Conservation (phyloP, 1,139 yeast species). For the Yamadazyma jaroonii region DNA sequence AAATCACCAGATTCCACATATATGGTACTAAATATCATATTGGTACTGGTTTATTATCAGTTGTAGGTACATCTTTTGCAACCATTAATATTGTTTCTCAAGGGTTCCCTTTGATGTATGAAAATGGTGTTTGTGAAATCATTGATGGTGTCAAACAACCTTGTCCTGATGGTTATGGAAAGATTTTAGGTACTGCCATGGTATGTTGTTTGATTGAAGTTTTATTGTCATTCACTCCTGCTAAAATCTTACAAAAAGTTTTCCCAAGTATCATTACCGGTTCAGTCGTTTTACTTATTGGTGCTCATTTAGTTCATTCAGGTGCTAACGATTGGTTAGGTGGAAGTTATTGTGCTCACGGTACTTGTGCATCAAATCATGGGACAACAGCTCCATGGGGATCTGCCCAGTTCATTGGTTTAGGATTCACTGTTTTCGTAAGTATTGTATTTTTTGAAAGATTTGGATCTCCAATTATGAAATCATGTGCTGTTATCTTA, state of each 20-base stretch:
- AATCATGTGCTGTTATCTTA: constrained; percentile 80
- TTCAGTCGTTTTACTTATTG: constrained; percentile 80
- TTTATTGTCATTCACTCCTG: constrained; percentile 67
- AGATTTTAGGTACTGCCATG: constrained; percentile 69
- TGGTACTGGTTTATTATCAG: constrained; percentile 83
- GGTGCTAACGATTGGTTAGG: constrained; percentile 85
- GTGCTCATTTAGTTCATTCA: constrained; percentile 57
- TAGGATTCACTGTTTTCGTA: constrained; percentile 75
- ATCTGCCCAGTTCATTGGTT: constrained; percentile 75
- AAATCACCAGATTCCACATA: constrained; percentile 74
- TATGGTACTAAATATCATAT: constrained; percentile 65
- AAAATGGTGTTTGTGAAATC: constrained; percentile 61
- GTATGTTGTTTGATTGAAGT: constrained; percentile 76
- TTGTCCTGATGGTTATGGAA: constrained; percentile 87
- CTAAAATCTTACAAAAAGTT: constrained; percentile 58
- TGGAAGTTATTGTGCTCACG: constrained; percentile 64
- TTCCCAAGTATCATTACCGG: constrained; percentile 90
- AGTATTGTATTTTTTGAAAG: constrained; percentile 70
- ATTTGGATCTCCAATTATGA: constrained; percentile 90
- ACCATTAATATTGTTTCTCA: constrained; percentile 74
- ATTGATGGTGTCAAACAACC: constrained; percentile 60
- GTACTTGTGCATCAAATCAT: constrained; percentile 22
- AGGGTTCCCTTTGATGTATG: constrained; percentile 76
- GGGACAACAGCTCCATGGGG: constrained; percentile 56
- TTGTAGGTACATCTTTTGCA: constrained; percentile 84